Percentiles rank a stretch among this genome's conserved stretches.
phyloP scores from a whole-genome alignment of 176 grass and related monocot species.

The Triticum turgidum region DNA sequence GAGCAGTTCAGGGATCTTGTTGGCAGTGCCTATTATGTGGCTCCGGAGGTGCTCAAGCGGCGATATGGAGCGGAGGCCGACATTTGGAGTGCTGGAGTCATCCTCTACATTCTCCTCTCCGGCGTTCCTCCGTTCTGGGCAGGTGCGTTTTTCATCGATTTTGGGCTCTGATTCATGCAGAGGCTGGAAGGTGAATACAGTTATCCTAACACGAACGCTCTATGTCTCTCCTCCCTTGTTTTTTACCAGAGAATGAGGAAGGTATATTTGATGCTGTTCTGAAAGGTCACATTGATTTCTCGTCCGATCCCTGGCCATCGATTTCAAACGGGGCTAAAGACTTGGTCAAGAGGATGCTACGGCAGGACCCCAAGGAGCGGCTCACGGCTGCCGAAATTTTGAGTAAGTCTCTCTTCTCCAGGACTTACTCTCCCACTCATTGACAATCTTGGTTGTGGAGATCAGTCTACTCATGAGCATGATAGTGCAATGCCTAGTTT shows the following conservation, averaged over 20 bases:
- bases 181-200: background rate
- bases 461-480: no score
- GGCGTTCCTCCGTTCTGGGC: conserved; percentile 98
- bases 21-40: conserved; percentile 86
- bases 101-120: conserved; percentile 93
- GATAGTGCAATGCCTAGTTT: no score
- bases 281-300: conserved; percentile 74
- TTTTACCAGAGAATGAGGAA: conserved; percentile 74
- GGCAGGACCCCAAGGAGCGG: conserved; percentile 73
- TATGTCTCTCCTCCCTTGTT: background rate
- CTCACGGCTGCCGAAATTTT: conserved; percentile 89
- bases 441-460: background rate
- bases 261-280: conserved; percentile 89
- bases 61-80: conserved; percentile 78
- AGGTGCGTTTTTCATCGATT: conserved; percentile 16
- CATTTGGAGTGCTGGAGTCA: conserved; percentile 94
- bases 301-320: conserved; percentile 84
- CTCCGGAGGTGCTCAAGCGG: conserved; percentile 75
- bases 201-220: background rate
- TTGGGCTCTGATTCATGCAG: background rate
- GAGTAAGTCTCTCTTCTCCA: conserved; percentile 36
- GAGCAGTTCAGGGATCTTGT: conserved; percentile 85
- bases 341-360: conserved; percentile 84
- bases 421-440: background rate
- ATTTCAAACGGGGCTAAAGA: conserved; percentile 74